Evolutionary conservation across 2,329 filamentous ascomycete species (phyloP), one percentile per base, ranked within the genome.

Genomic region (Claviceps cyperi): DNA sequence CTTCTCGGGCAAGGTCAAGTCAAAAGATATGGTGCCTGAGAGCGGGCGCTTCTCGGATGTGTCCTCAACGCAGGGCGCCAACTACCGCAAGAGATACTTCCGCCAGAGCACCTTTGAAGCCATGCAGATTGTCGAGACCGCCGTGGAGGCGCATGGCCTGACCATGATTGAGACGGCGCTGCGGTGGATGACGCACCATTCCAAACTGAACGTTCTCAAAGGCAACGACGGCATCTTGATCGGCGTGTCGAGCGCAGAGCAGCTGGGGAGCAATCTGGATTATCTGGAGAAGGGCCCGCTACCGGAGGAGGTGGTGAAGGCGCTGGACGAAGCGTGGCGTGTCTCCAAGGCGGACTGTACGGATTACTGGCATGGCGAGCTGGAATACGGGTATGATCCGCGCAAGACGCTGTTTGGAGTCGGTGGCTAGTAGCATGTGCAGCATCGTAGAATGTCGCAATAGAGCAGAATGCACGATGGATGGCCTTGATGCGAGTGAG

Each of bases 1-100:
- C 13, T 84, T 94, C 64, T 83, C 80, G 9, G 87, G 86, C 55
- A 90, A 89, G 68, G 81, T 86, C 70, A 86, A 84, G 68, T 76
- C 77, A 48, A 68, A 69, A 46, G 82, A 88, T 56, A 64, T 72
- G 40, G 65, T 72, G 21, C 85, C 84, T 0, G 65, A 69, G 0
- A 78, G 82, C 51, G 86, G 87, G 13, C 78, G 86, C 37, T 94
- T 83, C 69, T 83, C 80, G 55, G 72, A 83, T 57, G 66, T 66
- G 17, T 60, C 60, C 38, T 77, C 78, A 14, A 65, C 64, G 13
- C 64, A 63, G 39, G 83, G 83, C 5, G 53, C 56, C 24, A 69
- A 70, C 56, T 88, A 87, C 64, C 78, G 83, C 44, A 64, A 72
- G 15, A 75, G 83, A 2, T 91, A 91, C 69, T 87, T 87, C 69